Conservation (phyloP, 2,329 filamentous ascomycete genomes). For the Xylariomycetidae sp. region DNA sequence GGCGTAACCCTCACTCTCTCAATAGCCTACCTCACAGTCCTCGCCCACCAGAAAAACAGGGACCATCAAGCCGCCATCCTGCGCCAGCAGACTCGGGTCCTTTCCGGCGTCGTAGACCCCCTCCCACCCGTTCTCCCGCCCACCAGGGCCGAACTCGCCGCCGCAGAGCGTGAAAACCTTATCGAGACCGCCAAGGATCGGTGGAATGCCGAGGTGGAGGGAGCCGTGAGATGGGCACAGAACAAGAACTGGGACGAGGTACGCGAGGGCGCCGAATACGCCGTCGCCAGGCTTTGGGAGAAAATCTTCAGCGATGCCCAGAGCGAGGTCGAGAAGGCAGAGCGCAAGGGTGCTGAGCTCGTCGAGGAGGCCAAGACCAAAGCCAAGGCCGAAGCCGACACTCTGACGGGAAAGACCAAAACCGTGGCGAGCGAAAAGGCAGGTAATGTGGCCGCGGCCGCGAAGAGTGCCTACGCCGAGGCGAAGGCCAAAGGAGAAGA, state of each 20-base stretch:
- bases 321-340: constrained; percentile 19
- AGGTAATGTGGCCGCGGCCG: constrained; percentile 22
- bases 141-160: constrained; percentile 45
- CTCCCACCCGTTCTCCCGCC: constrained; percentile 41
- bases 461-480: constrained; percentile 25
- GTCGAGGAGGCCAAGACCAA: constrained; percentile 28
- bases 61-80: constrained; percentile 52
- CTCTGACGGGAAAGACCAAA: too few relatives aligned
- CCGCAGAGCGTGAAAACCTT: constrained; percentile 49
- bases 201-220: constrained; percentile 72
- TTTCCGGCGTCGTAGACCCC: constrained; percentile 49
- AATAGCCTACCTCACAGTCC: constrained; percentile 65
- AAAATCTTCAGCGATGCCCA: constrained; percentile 31
- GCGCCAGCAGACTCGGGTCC: constrained; percentile 50
- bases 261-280: constrained; percentile 53
- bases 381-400: constrained; percentile 32
- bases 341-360: constrained; percentile 12
- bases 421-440: constrained; percentile 30
- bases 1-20: constrained; percentile 72
- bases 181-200: constrained; percentile 67
- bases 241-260: constrained; percentile 60
- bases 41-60: constrained; percentile 66
- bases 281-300: constrained; percentile 40
- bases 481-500: constrained; percentile 24
- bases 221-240: constrained; percentile 62